Base-by-base conservation (phyloP, 1,139 yeast genomes). In the Hyphopichia wangnamkhiaoensis region DNA sequence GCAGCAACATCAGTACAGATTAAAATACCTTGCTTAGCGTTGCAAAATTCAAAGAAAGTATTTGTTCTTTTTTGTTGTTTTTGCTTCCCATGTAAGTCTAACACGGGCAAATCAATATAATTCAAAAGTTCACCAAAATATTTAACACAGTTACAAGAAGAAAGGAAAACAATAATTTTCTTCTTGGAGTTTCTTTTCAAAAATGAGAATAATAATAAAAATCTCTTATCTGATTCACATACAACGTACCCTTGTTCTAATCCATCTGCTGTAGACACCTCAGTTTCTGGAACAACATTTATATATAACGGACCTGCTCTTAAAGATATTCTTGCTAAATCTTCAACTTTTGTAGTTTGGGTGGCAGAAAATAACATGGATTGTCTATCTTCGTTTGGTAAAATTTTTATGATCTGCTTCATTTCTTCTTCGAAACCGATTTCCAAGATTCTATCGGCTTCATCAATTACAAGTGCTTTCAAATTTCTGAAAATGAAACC, bases 1-100 rank as follows among this genome's bases (percentile, higher is more conserved):
- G 98, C 98, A 18, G 98, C 98, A 50, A 93, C 98, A 65, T 93
- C 98, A 0, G 98, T 93, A 69, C 98, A 93, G 38, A 93, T 78
- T 52, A 93, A 68, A 37, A 88, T 88, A 34, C 98, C 98, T 58
- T 84, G 90, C 54, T 85, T 89, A 43, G 98, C 98, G 54, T 93
- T 93, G 72, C 97, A 89, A 68, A 93, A 93, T 68, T 94, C 98
- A 60, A 93, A 91, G 63, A 93, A 93, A 3, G 98, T 93, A 65
- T 93, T 91, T 39, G 98, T 93, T 64, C 98, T 81, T 72, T 91
- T 91, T 65, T 91, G 97, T 70, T 93, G 99, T 66, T 93, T 94
- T 69, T 93, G 98, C 65, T 93, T 93, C 32, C 99, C 99, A 60
- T 93, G 98, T 46, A 93, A 74, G 59, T 90, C 98, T 51, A 93